These are phyloP conservation scores for Excoecaria cochinchinensis DNA, from an alignment of 345 rosid genomes.

Conservation along the genomic window DNA sequence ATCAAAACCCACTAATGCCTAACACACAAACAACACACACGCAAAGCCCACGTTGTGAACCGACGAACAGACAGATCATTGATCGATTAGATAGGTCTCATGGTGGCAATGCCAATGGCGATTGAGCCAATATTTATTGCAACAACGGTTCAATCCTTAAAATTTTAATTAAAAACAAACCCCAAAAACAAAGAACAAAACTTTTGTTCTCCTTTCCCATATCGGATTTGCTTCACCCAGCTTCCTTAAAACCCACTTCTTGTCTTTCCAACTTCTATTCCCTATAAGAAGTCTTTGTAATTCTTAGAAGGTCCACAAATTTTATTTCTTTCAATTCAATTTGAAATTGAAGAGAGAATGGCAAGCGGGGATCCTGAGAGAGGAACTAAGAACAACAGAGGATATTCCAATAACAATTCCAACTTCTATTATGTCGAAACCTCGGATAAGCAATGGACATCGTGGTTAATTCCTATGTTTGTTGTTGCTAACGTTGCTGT, in stretches of 20 bases:
- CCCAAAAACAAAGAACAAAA: background rate
- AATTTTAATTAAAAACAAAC: background rate
- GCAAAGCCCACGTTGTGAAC: background rate
- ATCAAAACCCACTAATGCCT: background rate
- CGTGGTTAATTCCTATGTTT: conserved; percentile 84
- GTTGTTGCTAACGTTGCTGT: conserved; percentile 71
- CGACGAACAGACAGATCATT: background rate
- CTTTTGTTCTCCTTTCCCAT: too few relatives aligned
- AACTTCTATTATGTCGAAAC: conserved; percentile 39
- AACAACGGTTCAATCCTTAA: background rate
- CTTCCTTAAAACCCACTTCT: conserved; percentile 16
- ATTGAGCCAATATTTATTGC: background rate
- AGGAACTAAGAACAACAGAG: conserved; percentile 35
- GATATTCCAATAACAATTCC: conserved; percentile 20
- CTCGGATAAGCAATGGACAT: conserved; percentile 65
- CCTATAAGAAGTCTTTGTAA: background rate
- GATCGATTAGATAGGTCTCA: background rate
- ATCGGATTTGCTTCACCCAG: background rate
- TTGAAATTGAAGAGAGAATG: conserved; percentile 32
- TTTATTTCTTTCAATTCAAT: background rate
- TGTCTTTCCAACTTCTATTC: background rate
- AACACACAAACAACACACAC: background rate
- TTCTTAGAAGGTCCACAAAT: too few relatives aligned
- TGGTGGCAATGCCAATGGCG: too few relatives aligned
- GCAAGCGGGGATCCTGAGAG: conserved; percentile 66